Evolutionary conservation across 345 rosid species (phyloP).

Genomic region (Bruguiera parviflora): DNA sequence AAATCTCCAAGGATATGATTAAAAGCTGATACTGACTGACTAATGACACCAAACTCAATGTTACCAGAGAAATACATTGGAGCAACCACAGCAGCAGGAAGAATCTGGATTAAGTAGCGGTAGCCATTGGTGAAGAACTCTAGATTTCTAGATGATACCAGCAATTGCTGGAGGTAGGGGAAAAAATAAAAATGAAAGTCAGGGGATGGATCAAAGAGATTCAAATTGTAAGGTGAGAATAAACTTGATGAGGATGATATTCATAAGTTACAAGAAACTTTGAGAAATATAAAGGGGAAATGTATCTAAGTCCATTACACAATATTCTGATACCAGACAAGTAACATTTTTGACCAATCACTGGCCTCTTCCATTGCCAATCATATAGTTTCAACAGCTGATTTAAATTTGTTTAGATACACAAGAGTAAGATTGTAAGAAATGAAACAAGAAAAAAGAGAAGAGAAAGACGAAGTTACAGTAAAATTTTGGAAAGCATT

Average conservation of each 20-base stretch:
- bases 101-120: slow-evolving; percentile 92
- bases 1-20: slow-evolving; percentile 94
- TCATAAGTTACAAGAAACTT: no score
- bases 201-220: slow-evolving; percentile 10
- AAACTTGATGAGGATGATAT: background rate
- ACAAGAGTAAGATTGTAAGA: background rate
- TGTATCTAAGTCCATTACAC: no score
- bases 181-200: slow-evolving; percentile 18
- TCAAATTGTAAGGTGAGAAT: slow-evolving; percentile 3
- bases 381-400: no score
- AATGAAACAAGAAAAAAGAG: slow-evolving; percentile 10
- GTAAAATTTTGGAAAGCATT: slow-evolving; percentile 85
- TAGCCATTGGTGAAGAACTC: slow-evolving; percentile 96
- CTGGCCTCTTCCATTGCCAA: no score
- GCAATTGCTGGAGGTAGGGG: slow-evolving; percentile 51
- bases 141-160: slow-evolving; percentile 90
- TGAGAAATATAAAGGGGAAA: no score
- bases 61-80: slow-evolving; percentile 97
- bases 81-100: slow-evolving; percentile 96
- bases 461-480: slow-evolving; percentile 34
- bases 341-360: no score
- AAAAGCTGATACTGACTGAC: slow-evolving; percentile 95
- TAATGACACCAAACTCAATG: slow-evolving; percentile 98
- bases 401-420: background rate
- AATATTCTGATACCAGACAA: no score